phyloP scores from a whole-genome alignment of 129 eudicot species.

The Erigeron canadensis region DNA sequence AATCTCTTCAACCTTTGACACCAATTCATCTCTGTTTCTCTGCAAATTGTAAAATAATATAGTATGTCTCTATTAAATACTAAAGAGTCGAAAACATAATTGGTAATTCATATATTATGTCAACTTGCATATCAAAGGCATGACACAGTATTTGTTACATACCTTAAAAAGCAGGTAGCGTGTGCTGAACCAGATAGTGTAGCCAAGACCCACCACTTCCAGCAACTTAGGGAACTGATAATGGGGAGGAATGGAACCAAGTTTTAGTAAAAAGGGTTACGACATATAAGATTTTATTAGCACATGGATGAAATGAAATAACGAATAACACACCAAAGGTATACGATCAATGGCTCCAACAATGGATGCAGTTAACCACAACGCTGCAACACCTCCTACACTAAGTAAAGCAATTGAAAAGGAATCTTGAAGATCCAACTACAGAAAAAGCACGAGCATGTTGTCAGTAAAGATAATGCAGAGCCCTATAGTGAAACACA shows the following conservation, averaged over 20 bases:
- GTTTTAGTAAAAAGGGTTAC: constrained; percentile 13
- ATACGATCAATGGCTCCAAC: constrained; percentile 77
- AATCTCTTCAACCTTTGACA: constrained; percentile 61
- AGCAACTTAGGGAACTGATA: constrained; percentile 72
- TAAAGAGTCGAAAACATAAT: background rate
- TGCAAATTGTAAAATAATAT: constrained; percentile 31
- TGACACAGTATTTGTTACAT: background rate
- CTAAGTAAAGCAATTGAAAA: constrained; percentile 54
- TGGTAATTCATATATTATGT: background rate
- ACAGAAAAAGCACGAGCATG: constrained; percentile 16
- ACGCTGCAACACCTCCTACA: constrained; percentile 49
- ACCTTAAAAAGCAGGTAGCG: constrained; percentile 90
- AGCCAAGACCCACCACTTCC: constrained; percentile 87
- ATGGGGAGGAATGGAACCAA: background rate
- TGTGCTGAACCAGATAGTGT: constrained; percentile 75
- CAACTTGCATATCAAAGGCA: no score
- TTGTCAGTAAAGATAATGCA: constrained; percentile 3
- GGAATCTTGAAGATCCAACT: constrained; percentile 61
- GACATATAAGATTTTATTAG: constrained; percentile 9
- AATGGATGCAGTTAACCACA: constrained; percentile 64
- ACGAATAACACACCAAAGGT: constrained; percentile 59
- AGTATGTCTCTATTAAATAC: background rate
- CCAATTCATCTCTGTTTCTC: constrained; percentile 77
- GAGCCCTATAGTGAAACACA: background rate
- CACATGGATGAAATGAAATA: constrained; percentile 4